These are phyloP conservation scores for Trichoderma pleuroti DNA, from an alignment of 2,329 filamentous ascomycete species.

Conservation along the genomic window DNA sequence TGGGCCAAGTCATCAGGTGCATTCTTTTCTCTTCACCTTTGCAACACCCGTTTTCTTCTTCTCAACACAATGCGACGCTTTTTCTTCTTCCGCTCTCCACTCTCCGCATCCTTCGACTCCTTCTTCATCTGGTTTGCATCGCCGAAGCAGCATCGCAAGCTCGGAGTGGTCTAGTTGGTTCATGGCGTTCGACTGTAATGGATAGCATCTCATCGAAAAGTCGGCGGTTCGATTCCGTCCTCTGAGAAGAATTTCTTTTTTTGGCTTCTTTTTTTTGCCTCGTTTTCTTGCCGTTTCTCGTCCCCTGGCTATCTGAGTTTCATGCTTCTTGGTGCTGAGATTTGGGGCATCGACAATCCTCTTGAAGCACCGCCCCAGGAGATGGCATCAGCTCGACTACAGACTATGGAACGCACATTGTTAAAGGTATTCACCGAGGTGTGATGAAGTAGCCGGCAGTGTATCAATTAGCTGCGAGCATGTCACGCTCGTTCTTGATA, in stretches of 20 bases:
- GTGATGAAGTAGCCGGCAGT: neutral
- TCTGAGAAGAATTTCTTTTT: constrained; percentile 24
- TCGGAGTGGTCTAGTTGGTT: constrained; percentile 32
- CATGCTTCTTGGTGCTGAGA: neutral
- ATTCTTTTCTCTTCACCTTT: constrained; percentile 10
- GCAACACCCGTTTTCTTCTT: neutral
- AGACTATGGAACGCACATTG: neutral
- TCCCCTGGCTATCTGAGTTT: neutral
- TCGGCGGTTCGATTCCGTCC: constrained; percentile 31
- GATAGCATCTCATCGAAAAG: constrained; percentile 26
- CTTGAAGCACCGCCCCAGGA: neutral
- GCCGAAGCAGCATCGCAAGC: neutral
- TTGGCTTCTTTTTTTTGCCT: neutral
- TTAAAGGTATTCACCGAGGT: neutral
- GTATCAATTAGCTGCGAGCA: neutral
- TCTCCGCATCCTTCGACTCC: neutral
- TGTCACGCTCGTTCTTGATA: neutral
- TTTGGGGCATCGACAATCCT: neutral
- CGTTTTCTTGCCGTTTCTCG: neutral
- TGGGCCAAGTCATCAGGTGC: neutral
- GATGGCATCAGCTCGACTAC: neutral
- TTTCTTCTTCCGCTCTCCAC: neutral
- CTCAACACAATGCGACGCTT: neutral
- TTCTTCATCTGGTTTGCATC: neutral
- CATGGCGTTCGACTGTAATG: constrained; percentile 31